Percentiles rank a stretch among this genome's conserved stretches.
Evolutionary conservation across 164 flowering plant species (phyloP).

Genomic region (Hamamelis virginiana): DNA sequence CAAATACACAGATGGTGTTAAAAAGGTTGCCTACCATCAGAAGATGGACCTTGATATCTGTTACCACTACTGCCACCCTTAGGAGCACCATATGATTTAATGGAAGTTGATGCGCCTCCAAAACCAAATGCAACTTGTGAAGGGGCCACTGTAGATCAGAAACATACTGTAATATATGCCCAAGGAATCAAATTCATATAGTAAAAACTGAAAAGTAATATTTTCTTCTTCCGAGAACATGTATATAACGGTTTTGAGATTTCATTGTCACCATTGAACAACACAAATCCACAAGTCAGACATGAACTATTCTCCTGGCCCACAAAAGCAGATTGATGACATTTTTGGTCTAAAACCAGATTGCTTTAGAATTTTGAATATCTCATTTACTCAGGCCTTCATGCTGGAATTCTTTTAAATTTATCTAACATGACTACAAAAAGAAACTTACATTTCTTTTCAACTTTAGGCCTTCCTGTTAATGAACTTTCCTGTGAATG

Average conservation of each 20-base stretch:
- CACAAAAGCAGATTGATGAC: too few species aligned
- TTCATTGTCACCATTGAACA: neutral
- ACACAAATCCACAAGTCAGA: neutral
- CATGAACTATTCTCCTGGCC: too few species aligned
- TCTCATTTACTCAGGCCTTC: too few species aligned
- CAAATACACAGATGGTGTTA: neutral
- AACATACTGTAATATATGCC: neutral
- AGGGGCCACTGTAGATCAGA: constrained; percentile 28
- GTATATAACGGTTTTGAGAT: neutral
- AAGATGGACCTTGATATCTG: constrained; percentile 16
- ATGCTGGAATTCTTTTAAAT: too few species aligned
- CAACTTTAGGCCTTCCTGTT: constrained; percentile 37
- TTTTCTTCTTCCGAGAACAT: neutral
- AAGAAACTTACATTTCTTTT: constrained; percentile 45
- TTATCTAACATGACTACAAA: neutral
- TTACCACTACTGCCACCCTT: constrained; percentile 14
- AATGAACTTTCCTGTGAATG: constrained; percentile 31
- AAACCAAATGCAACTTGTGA: constrained; percentile 48
- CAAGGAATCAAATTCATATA: neutral
- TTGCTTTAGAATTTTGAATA: too few species aligned
- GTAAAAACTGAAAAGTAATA: neutral
- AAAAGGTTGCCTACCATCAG: constrained; percentile 17
- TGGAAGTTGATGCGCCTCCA: constrained; percentile 30
- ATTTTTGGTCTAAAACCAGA: too few species aligned
- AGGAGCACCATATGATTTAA: constrained; percentile 32